phyloP scores from a whole-genome alignment of 305 asterid genomes.

The Solanum aculeatissimum region DNA sequence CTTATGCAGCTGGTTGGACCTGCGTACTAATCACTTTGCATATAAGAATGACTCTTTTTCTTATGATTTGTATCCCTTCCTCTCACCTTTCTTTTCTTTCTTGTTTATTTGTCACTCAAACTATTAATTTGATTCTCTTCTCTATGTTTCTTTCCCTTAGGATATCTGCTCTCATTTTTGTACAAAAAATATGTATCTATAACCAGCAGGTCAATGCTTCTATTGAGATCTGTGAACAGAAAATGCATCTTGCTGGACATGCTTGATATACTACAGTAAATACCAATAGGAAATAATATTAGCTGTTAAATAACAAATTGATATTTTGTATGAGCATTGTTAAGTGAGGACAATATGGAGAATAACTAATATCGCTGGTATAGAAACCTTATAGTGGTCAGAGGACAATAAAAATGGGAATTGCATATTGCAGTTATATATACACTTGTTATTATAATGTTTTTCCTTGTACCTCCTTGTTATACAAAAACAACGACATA shows the following conservation, averaged over 20 bases:
- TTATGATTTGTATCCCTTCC: background rate
- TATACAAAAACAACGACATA: background rate
- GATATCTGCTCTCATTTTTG: background rate
- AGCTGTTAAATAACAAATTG: background rate
- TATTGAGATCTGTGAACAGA: background rate
- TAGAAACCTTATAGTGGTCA: background rate
- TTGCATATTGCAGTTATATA: background rate
- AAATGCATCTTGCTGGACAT: background rate
- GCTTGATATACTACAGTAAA: background rate
- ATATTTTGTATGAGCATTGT: background rate
- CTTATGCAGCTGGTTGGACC: background rate
- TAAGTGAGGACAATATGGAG: background rate
- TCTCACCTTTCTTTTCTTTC: background rate
- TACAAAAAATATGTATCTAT: background rate
- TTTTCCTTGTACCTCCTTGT: background rate
- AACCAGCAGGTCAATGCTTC: background rate
- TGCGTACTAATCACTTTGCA: background rate
- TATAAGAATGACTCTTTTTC: background rate
- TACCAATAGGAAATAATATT: background rate
- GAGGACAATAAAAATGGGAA: background rate
- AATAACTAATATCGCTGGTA: background rate
- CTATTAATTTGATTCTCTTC: background rate
- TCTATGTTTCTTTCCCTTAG: background rate
- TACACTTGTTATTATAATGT: background rate
- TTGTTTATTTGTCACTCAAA: background rate